phyloP scores from a whole-genome alignment of 257 asterid genomes.

The Solanum pimpinellifolium region DNA sequence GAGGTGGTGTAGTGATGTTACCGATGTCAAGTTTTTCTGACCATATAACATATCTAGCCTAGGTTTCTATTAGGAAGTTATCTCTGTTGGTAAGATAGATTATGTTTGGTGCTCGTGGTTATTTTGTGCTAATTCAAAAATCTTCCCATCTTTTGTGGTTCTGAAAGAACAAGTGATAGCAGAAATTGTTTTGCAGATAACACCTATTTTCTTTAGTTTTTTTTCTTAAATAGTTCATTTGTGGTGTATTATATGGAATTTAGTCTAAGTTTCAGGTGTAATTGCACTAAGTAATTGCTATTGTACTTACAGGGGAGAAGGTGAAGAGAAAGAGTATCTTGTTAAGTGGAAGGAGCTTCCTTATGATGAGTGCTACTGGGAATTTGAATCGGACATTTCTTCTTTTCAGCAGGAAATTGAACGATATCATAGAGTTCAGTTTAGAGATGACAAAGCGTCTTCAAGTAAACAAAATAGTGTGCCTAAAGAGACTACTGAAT shows the following conservation, averaged over 20 bases:
- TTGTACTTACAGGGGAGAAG: conserved; percentile 33
- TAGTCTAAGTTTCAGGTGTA: background rate
- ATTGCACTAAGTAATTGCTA: background rate
- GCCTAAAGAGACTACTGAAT: conserved; percentile 45
- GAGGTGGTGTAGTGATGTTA: background rate
- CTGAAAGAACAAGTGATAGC: background rate
- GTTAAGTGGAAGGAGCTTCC: conserved; percentile 99
- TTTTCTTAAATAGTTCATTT: background rate
- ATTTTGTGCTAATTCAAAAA: background rate
- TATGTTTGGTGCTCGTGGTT: background rate
- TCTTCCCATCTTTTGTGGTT: background rate
- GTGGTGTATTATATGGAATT: background rate
- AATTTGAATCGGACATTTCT: conserved; percentile 71
- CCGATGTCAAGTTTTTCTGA: background rate
- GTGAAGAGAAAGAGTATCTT: conserved; percentile 70
- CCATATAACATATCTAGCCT: background rate
- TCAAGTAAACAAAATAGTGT: conserved; percentile 46
- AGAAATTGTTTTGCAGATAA: background rate
- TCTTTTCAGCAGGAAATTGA: conserved; percentile 80
- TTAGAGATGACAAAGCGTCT: conserved; percentile 16
- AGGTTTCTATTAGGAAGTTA: background rate
- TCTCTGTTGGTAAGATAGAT: background rate
- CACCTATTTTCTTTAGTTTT: background rate
- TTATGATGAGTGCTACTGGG: conserved; percentile 96
- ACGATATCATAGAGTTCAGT: conserved; percentile 45